Evolutionary conservation across 2,329 filamentous ascomycete species (phyloP), one percentile per base, ranked within the genome.

Genomic region (Colletotrichum gigasporum): DNA sequence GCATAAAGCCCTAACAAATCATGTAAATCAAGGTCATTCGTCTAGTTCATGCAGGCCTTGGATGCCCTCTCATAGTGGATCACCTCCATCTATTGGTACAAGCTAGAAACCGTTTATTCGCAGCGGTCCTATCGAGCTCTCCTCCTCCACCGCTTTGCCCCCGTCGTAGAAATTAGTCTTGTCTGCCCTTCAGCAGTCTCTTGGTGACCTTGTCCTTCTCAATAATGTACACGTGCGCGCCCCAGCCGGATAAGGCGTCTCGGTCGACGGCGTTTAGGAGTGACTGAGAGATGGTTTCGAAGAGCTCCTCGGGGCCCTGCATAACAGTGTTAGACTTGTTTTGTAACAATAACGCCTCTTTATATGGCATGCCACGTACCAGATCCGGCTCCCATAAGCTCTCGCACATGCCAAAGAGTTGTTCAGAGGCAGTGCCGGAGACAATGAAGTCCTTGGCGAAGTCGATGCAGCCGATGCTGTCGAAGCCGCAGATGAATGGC

Each of bases 151-250:
- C 9, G 41, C 26, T 44, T 11, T 35, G 26, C 34, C 24, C 44
- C 37, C 35, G 26, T 52, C 48, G 24, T 41, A 18, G 22, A 47
- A 51, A 55, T 77, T 93, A 94, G 79, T 98, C 95, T 84, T 98
- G 95, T 84, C 94, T 90, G 76, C 94, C 94, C 89, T 98, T 98
- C 79, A 99, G 85, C 89, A 99, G 89, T 79, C 96, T 88, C 91
- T 98, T 97, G 75, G 96, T 98, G 68, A 99, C 93, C 91, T 98
- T 98, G 84, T 97, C 94, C 88, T 99, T 99, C 86, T 98, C 96
- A 79, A 99, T 97, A 76, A 99, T 97, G 83, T 98, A 99, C 72
- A 99, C 96, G 76, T 99, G 94, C 37, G 96, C 96, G 77, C 96
- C 96, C 96, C 96, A 98, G 69, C 96, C 96, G 35, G 95, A 97